These are phyloP conservation scores for Corchorus capsularis DNA, from an alignment of 345 rosid genomes.

Conservation along the genomic window DNA sequence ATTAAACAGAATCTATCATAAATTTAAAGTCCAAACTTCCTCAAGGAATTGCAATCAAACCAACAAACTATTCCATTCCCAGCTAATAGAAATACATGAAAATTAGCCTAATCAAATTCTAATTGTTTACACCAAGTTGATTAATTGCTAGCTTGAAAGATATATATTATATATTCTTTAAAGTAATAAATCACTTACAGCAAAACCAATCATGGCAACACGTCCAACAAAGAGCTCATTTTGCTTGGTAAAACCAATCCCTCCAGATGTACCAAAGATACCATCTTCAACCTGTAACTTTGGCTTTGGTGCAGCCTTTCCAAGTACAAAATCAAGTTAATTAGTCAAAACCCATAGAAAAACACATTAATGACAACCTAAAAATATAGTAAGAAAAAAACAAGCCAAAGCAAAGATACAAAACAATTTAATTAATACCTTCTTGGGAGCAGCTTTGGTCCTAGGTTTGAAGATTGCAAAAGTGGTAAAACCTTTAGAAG, in stretches of 20 bases:
- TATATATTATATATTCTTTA: neutral
- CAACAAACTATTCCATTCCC: neutral
- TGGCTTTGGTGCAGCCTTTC: constrained; percentile 37
- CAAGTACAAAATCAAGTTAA: neutral
- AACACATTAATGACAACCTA: neutral
- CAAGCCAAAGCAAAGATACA: neutral
- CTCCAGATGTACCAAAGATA: constrained; percentile 92
- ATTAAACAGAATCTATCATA: neutral
- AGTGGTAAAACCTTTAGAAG: constrained; percentile 37
- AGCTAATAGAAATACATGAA: neutral
- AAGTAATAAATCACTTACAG: constrained; percentile 49
- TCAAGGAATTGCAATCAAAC: neutral
- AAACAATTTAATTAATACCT: constrained; percentile 32
- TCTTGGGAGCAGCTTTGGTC: constrained; percentile 79
- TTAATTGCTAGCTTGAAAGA: neutral
- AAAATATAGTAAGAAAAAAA: neutral
- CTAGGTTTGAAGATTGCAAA: constrained; percentile 81
- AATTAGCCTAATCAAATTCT: neutral
- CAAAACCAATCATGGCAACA: constrained; percentile 98
- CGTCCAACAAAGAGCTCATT: constrained; percentile 99
- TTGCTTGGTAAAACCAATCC: constrained; percentile 92
- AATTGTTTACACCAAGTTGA: neutral
- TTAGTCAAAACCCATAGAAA: neutral
- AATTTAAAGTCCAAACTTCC: neutral
- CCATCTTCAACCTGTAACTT: constrained; percentile 86